Conservation (phyloP, 75 land plant genomes). For the Isoetes taiwanensis region DNA sequence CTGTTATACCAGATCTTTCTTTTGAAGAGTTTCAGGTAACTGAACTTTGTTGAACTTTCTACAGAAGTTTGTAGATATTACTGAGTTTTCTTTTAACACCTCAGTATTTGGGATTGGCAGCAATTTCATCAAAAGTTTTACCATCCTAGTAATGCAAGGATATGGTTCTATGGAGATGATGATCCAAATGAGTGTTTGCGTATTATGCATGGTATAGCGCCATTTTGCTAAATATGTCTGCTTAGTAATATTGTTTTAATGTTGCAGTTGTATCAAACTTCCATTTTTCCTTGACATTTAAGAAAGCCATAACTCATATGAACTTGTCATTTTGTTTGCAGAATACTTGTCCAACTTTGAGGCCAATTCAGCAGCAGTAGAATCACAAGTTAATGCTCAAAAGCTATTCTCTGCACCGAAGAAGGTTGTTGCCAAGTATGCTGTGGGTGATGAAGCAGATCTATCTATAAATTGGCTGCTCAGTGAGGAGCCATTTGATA, state of each 20-base stretch:
- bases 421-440: constrained; percentile 77
- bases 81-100: neutral
- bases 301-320: too few species aligned
- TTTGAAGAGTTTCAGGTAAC: constrained; percentile 90
- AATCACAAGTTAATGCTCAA: constrained; percentile 64
- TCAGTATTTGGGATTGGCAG: constrained; percentile 24
- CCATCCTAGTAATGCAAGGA: constrained; percentile 98
- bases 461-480: constrained; percentile 82
- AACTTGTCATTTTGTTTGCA: too few species aligned
- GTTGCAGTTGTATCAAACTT: too few species aligned
- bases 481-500: constrained; percentile 67
- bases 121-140: constrained; percentile 89
- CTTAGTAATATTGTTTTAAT: too few species aligned
- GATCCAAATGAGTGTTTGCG: constrained; percentile 70
- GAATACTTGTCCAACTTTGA: constrained; percentile 81
- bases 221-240: too few species aligned
- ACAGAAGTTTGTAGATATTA: too few species aligned
- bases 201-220: constrained; percentile 79
- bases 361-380: constrained; percentile 47
- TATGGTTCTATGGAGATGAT: constrained; percentile 99
- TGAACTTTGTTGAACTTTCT: neutral
- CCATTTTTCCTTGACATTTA: too few species aligned
- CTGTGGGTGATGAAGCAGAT: constrained; percentile 78
- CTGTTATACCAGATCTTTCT: constrained; percentile 88
- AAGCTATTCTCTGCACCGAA: constrained; percentile 66